Conservation (phyloP, 139 green algal species). For the Nannochloris sp. region DNA sequence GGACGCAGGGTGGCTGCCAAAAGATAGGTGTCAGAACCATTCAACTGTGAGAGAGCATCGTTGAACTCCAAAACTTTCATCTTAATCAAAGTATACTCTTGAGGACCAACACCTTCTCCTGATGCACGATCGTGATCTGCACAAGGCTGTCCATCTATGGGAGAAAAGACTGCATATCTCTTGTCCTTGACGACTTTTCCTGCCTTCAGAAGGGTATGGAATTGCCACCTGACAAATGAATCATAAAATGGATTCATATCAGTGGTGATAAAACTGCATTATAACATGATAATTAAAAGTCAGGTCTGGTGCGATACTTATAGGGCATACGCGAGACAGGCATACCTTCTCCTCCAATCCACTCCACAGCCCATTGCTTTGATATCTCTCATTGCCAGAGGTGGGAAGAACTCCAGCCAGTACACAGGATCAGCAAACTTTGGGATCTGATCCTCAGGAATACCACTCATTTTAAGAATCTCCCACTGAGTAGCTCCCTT, state of each 20-base stretch:
- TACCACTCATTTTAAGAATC: conserved; percentile 81
- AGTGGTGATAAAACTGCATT: conserved; percentile 91
- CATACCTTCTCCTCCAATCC: conserved; percentile 77
- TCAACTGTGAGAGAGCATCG: conserved; percentile 56
- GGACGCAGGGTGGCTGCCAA: conserved; percentile 91
- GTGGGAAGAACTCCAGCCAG: conserved; percentile 95
- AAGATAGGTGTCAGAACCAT: conserved; percentile 68
- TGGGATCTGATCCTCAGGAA: conserved; percentile 80
- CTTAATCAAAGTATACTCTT: conserved; percentile 98
- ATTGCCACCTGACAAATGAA: conserved; percentile 94
- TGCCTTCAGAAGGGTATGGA: conserved; percentile 70
- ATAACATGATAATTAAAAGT: neutral
- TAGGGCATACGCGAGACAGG: too few species aligned
- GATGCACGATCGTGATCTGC: conserved; percentile 87
- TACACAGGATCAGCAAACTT: conserved; percentile 44
- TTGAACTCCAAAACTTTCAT: conserved; percentile 77
- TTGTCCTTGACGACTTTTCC: conserved; percentile 94
- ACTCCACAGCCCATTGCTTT: conserved; percentile 88
- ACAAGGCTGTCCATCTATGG: conserved; percentile 90
- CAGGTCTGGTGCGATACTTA: neutral
- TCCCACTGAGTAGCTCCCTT: conserved; percentile 76
- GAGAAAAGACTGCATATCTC: conserved; percentile 87
- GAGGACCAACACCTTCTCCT: conserved; percentile 84
- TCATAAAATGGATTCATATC: conserved; percentile 98
- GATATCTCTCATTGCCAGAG: conserved; percentile 78